phyloP scores from a whole-genome alignment of 306 rosid genomes.

The Cicer yamashitae region DNA sequence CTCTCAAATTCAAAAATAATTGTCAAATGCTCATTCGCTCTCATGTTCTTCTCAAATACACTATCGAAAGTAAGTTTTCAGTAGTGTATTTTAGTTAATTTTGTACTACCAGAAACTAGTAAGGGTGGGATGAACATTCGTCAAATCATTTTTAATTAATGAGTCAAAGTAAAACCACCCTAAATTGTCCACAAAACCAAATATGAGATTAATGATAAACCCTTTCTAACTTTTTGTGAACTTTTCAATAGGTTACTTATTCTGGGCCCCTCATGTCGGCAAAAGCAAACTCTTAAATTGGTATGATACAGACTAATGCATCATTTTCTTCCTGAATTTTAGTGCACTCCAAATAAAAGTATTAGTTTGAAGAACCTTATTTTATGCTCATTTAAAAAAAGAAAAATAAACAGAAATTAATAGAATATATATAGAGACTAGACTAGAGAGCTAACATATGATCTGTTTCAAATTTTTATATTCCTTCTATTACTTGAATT shows the following conservation, averaged over 20 bases:
- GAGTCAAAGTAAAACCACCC: too few relatives aligned
- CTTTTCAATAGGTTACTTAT: constrained; percentile 37
- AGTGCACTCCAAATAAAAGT: constrained; percentile 31
- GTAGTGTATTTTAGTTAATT: too few relatives aligned
- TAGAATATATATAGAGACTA: background rate
- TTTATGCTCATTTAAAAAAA: constrained; percentile 5
- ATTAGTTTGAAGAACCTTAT: constrained; percentile 27
- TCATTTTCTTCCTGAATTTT: constrained; percentile 44
- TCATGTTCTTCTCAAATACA: too few relatives aligned
- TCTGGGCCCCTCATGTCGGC: constrained; percentile 28
- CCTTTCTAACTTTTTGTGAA: background rate
- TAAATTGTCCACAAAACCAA: background rate
- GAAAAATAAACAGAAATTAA: background rate
- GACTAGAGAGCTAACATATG: background rate
- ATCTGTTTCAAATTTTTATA: background rate
- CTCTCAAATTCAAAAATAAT: too few relatives aligned
- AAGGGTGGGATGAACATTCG: too few relatives aligned
- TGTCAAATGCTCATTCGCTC: too few relatives aligned
- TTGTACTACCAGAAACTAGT: too few relatives aligned
- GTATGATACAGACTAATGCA: constrained; percentile 43
- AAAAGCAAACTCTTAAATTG: constrained; percentile 41
- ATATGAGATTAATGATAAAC: background rate
- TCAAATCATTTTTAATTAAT: too few relatives aligned
- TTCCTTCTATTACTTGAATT: background rate
- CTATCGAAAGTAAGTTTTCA: too few relatives aligned